Base-by-base conservation (phyloP, 305 asterid genomes). In the Rubia peregrina region DNA sequence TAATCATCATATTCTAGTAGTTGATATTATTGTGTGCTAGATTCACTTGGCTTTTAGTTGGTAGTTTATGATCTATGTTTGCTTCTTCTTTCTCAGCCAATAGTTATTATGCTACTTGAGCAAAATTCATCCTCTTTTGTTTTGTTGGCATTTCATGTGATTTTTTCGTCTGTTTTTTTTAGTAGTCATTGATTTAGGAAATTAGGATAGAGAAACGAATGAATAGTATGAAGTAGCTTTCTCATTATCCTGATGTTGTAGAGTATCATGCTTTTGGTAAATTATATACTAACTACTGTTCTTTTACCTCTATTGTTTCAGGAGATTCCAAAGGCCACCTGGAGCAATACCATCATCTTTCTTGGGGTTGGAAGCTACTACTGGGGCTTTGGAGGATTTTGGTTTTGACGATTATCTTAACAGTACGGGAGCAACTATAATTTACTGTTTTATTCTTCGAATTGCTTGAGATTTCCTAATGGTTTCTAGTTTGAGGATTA, bases 391-490 rank as follows among this genome's bases (percentile, higher is more conserved):
- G 87, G 98, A 94, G 67, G 84, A 76, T 83, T 88, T 94, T 75
- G 96, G 92, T 61, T 88, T 91, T 73, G 95, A 88, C 72, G 96
- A 93, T 76, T 93, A 89, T 81, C 95, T 93, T 56, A 90, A 91
- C 70, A 96, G 98, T 93, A 89, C 73, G 59, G 60, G 65, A 41
- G 19, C 51, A 33, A 38, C 56, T 19, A 16, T 41, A 41, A 57
- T 11, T 43, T 22, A 14, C 61, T 26, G 60, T 53, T 55, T 56
- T 7, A 9, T 16, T 51, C 73, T 3, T 41, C 57, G 9, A 40
- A 17, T 40, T 64, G 30, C 68, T 2, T 17, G 68, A 61, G 11
- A 36, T 14, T 16, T 61, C 36, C 53, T 24, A 12, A n/a, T 60
- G 46, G 42, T 49, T 69, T 70, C 6, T 65, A 36, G 24, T 16